Conservation (phyloP, 371 early-diverging fungal genomes). For the Rhizopus arrhizus region DNA sequence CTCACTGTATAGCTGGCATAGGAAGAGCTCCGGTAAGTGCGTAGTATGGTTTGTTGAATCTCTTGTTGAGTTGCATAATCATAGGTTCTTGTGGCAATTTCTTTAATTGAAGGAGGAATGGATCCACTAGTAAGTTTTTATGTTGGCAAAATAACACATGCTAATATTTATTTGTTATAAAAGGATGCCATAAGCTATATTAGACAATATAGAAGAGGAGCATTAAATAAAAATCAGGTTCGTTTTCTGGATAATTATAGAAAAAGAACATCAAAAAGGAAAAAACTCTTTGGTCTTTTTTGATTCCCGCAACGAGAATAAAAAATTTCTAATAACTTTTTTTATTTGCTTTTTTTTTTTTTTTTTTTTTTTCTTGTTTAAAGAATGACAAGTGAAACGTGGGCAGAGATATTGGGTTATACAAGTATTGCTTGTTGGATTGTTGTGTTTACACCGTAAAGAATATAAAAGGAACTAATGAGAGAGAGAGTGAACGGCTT, state of each 20-base stretch:
- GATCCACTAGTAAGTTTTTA: slow-evolving; percentile 57
- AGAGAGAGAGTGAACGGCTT: not conserved
- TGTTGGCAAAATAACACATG: not conserved
- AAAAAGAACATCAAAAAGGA: not conserved
- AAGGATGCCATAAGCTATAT: slow-evolving; percentile 66
- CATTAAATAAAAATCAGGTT: slow-evolving; percentile 68
- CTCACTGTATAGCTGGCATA: slow-evolving; percentile 75
- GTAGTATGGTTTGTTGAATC: not conserved
- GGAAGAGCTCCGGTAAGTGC: slow-evolving; percentile 71
- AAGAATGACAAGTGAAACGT: slow-evolving; percentile 21
- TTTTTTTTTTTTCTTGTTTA: slow-evolving; percentile 5
- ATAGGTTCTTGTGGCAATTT: slow-evolving; percentile 61
- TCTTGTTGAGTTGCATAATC: not conserved
- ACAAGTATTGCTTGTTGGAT: slow-evolving; percentile 67
- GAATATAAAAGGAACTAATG: slow-evolving; percentile 5
- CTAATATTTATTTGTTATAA: not conserved
- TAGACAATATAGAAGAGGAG: slow-evolving; percentile 63
- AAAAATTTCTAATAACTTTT: too few species aligned
- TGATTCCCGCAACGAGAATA: not conserved
- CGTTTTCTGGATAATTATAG: slow-evolving; percentile 51
- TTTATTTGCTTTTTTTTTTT: slow-evolving; percentile 1
- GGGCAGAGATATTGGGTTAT: slow-evolving; percentile 49
- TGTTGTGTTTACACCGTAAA: slow-evolving; percentile 73
- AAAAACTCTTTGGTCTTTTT: slow-evolving; percentile 2
- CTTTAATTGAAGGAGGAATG: slow-evolving; percentile 70